Conservation (phyloP, 2,329 filamentous ascomycete species). For the Penicillium sp. region DNA sequence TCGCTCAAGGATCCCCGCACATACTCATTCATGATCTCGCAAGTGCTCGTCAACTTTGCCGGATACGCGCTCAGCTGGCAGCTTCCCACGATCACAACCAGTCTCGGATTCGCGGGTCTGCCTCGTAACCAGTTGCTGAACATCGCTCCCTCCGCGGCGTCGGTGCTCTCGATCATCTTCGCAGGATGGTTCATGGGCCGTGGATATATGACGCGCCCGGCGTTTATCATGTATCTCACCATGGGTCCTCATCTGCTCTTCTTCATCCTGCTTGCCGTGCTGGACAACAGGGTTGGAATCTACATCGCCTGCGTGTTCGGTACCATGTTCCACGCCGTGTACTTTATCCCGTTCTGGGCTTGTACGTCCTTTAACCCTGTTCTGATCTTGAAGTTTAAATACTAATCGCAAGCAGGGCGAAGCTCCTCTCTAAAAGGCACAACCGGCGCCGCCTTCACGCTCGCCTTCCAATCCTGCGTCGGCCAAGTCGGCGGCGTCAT, state of each 20-base stretch:
- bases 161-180: conserved; percentile 19
- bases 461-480: conserved; percentile 22
- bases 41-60: conserved; percentile 21
- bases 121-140: conserved; percentile 23
- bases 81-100: conserved; percentile 22
- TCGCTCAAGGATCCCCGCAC: conserved; percentile 19
- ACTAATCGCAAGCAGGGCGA: not conserved
- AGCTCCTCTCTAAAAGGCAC: conserved; percentile 18
- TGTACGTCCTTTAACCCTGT: conserved; percentile 10
- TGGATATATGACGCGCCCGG: conserved; percentile 19
- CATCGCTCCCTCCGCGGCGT: conserved; percentile 16
- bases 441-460: conserved; percentile 17
- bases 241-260: conserved; percentile 21
- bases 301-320: conserved; percentile 22
- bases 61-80: conserved; percentile 22
- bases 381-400: not conserved
- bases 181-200: conserved; percentile 21
- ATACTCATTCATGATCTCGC: conserved; percentile 22
- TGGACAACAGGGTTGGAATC: conserved; percentile 15
- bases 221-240: conserved; percentile 17
- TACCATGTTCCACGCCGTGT: conserved; percentile 22
- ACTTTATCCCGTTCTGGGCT: conserved; percentile 24
- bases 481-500: conserved; percentile 21
- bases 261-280: conserved; percentile 16
- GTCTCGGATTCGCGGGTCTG: conserved; percentile 19